Conservation (phyloP, 495 filamentous ascomycete species). For the Podospora pseudocomata region DNA sequence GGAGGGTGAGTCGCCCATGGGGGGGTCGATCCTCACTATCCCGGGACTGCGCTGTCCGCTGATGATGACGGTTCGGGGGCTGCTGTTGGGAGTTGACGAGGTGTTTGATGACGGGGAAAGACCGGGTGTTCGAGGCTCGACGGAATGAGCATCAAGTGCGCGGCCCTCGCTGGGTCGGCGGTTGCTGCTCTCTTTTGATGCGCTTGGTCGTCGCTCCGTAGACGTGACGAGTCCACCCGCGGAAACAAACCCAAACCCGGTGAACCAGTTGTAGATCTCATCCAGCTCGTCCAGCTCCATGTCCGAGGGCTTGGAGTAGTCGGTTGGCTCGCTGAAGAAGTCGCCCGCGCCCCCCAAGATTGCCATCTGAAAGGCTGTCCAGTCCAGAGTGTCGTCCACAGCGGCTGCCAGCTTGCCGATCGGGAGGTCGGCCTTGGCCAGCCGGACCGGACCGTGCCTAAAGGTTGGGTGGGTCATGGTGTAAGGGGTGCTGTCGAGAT, state of each 20-base stretch:
- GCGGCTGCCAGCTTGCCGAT: conserved; percentile 35
- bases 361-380: conserved; percentile 57
- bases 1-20: background rate
- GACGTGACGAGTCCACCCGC: conserved; percentile 34
- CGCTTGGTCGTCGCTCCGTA: conserved; percentile 20
- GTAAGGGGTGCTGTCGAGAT: conserved; percentile 42
- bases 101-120: conserved; percentile 19
- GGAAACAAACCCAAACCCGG: conserved; percentile 37
- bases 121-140: conserved; percentile 11
- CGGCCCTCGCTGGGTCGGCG: background rate
- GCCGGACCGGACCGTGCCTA: conserved; percentile 47
- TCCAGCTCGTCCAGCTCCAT: conserved; percentile 40
- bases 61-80: conserved; percentile 17
- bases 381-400: conserved; percentile 49
- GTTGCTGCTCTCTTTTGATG: background rate
- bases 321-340: conserved; percentile 42
- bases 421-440: conserved; percentile 39
- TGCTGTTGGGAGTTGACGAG: conserved; percentile 27
- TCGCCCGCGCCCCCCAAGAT: conserved; percentile 48
- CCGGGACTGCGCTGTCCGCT: conserved; percentile 9
- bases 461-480: conserved; percentile 41
- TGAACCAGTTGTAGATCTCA: conserved; percentile 45
- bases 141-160: background rate
- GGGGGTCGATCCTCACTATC: conserved; percentile 19
- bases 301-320: conserved; percentile 35